These are phyloP conservation scores for Tetracladium maxilliforme DNA, from an alignment of 2,329 filamentous ascomycete species.

Conservation along the genomic window DNA sequence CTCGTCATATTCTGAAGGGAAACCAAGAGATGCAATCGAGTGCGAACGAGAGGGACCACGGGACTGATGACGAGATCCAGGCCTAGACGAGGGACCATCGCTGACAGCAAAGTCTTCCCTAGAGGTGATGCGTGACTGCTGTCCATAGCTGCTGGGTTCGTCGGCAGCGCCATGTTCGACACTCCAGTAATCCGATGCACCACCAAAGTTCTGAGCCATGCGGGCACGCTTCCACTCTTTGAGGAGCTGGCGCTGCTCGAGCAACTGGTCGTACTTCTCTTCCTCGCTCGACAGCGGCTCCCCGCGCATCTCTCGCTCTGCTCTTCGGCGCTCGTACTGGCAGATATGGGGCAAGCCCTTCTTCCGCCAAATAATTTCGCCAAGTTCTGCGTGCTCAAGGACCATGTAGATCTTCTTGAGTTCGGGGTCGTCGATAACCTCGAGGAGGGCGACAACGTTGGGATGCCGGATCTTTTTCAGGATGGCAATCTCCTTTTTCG, in stretches of 20 bases:
- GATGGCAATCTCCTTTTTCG: conserved; percentile 93
- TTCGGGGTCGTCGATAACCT: conserved; percentile 94
- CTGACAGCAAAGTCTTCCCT: too few species aligned
- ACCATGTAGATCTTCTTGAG: conserved; percentile 98
- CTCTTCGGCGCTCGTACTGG: conserved; percentile 64
- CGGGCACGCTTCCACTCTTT: conserved; percentile 43
- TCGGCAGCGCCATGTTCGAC: conserved; percentile 59
- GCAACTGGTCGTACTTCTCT: conserved; percentile 44
- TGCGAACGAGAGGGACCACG: conserved; percentile 11
- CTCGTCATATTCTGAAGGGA: background rate
- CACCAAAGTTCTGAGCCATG: conserved; percentile 31
- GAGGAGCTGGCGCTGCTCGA: conserved; percentile 41
- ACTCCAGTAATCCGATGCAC: conserved; percentile 62
- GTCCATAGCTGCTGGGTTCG: too few species aligned
- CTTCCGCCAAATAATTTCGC: conserved; percentile 88
- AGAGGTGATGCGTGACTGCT: too few species aligned
- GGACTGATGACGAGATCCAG: conserved; percentile 11
- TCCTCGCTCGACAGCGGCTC: conserved; percentile 32
- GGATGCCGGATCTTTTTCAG: conserved; percentile 95
- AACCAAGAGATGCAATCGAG: conserved; percentile 6
- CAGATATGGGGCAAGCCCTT: conserved; percentile 76
- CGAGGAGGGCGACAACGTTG: conserved; percentile 90
- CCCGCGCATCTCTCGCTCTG: conserved; percentile 56
- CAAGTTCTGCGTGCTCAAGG: conserved; percentile 84
- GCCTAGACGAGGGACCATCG: too few species aligned